Percentiles rank a stretch among this genome's conserved stretches.
Evolutionary conservation across 2,329 filamentous ascomycete species (phyloP).

Genomic region (Tolypocladium sp.): DNA sequence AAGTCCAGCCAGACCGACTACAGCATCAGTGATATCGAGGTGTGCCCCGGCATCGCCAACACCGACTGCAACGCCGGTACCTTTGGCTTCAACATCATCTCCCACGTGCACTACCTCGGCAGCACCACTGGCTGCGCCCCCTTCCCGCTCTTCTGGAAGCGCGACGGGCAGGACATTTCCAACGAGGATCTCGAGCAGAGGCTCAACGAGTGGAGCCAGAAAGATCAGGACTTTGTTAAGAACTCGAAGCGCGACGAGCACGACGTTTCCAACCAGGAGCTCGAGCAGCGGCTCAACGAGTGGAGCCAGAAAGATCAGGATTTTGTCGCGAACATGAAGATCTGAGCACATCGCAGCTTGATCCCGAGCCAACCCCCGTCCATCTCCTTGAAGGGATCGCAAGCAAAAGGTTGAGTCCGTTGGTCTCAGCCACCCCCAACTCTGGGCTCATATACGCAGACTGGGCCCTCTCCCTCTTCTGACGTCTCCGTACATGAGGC

Average conservation of each 20-base stretch:
- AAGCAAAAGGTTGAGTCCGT: too few relatives aligned
- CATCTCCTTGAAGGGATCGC: too few relatives aligned
- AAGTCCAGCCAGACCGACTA: constrained; percentile 23
- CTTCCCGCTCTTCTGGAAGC: constrained; percentile 14
- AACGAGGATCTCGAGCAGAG: constrained; percentile 28
- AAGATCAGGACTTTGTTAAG: constrained; percentile 22
- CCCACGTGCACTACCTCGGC: constrained; percentile 42
- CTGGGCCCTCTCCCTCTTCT: background rate
- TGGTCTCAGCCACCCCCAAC: too few relatives aligned
- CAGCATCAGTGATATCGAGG: constrained; percentile 27
- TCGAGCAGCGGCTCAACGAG: constrained; percentile 25
- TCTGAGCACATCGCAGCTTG: background rate
- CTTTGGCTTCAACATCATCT: constrained; percentile 29
- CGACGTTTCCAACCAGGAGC: constrained; percentile 22
- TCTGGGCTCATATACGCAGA: too few relatives aligned
- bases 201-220: constrained; percentile 23
- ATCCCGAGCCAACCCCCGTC: background rate
- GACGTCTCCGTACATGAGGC: background rate
- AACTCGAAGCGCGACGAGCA: constrained; percentile 15
- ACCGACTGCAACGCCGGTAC: constrained; percentile 42
- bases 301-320: constrained; percentile 25
- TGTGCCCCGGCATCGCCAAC: constrained; percentile 40
- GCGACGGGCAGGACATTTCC: constrained; percentile 11
- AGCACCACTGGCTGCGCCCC: constrained; percentile 29
- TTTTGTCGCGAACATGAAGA: constrained; percentile 11